These are phyloP conservation scores for Aspergillus novofumigatus DNA, from an alignment of 2,329 filamentous ascomycete genomes.

Conservation along the genomic window DNA sequence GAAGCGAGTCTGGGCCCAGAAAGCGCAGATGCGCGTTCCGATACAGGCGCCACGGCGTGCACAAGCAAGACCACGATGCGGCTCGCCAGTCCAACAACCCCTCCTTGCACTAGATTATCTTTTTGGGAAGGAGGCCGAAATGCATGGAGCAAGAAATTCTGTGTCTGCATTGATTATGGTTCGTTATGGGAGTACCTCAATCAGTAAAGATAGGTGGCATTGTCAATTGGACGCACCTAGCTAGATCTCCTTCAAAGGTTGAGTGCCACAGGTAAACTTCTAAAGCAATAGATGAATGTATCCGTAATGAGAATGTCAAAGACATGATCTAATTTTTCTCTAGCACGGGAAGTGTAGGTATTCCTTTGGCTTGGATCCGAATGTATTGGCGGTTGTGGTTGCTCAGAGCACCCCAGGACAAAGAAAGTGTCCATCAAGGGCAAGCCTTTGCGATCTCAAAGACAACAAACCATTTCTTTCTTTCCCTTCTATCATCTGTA, in stretches of 20 bases:
- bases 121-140: background rate
- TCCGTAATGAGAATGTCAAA: too few species aligned
- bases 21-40: background rate
- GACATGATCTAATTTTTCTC: too few species aligned
- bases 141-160: background rate
- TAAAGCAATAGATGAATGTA: background rate
- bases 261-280: background rate
- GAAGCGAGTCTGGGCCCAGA: background rate
- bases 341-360: too few species aligned
- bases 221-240: background rate
- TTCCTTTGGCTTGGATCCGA: too few species aligned
- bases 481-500: background rate
- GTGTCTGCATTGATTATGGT: background rate
- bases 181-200: too few species aligned
- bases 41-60: background rate
- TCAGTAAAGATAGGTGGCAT: background rate
- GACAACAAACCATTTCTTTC: background rate
- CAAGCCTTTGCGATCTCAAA: background rate
- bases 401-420: background rate
- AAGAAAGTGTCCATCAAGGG: background rate
- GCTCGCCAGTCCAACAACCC: background rate
- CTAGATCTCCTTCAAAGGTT: background rate
- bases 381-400: too few species aligned
- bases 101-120: background rate
- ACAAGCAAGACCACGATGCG: background rate